Evolutionary conservation across 768 basidiomycete genomes (phyloP), one percentile per base, ranked within the genome.

Genomic region (Trametes villosa): DNA sequence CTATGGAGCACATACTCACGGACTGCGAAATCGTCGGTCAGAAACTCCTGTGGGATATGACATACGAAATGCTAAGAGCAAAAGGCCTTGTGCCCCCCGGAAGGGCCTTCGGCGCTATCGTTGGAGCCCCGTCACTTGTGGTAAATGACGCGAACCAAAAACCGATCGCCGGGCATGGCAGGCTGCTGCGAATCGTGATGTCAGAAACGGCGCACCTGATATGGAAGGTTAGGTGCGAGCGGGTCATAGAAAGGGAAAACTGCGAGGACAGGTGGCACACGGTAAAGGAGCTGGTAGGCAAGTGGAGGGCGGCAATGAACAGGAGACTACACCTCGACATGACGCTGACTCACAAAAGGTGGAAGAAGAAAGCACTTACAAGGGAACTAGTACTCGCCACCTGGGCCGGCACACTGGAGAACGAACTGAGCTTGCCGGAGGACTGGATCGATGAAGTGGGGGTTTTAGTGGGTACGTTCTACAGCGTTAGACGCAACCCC

Each of bases 1-100:
- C 63, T 0, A 61, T 71, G 46, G 53, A 49, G 0, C 72, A 73
- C 41, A 70, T 71, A 8, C 61, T 71, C 3, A 44, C 38, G 0
- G 9, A 59, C 0, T 73, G 71, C 44, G 6, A 33, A 1, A 45
- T 53, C 5, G 27, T 52, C 1, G 66, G 57, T 0, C 30, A 49
- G 20, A 0, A 15, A 15, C 3, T 29, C 20, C 15, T 67, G 6
- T 65, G 66, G 68, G 11, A 29, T 5, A 49, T 68, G 0, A 33
- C 31, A 0, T 2, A 12, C 12, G 27, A 47, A 0, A 34, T 65
- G 12, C 59, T 58, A 57, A 17, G 0, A 9, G 30, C 24, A 24
- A 56, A 50, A 27, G 17, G 5, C 0, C 11, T 22, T 0, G 0
- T 20, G 0, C 52, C 30, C 9, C 65, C 63, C 1, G 26, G 4